These are phyloP conservation scores for Tylopilus subfusipes DNA, from an alignment of 768 basidiomycete species.

Conservation along the genomic window DNA sequence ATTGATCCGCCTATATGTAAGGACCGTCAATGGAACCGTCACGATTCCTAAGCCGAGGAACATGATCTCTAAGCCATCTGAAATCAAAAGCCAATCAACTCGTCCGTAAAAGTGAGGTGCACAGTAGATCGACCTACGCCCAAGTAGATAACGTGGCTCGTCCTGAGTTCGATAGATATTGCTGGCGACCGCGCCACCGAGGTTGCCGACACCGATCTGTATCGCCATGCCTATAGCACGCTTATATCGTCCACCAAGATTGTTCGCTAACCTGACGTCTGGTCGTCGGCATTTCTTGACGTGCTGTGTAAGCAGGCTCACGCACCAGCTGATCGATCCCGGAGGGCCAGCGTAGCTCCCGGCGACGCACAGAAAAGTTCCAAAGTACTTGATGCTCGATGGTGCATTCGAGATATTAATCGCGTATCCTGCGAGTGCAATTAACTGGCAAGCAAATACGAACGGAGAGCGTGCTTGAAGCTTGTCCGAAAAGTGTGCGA, in stretches of 20 bases:
- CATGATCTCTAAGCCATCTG: neutral
- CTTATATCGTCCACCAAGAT: neutral
- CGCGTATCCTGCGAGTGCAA: neutral
- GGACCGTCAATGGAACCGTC: neutral
- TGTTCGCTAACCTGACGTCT: neutral
- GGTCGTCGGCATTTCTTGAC: neutral
- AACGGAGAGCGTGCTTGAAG: slow-evolving; percentile 1
- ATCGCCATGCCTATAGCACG: neutral
- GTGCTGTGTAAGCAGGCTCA: neutral
- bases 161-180: neutral
- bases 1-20: neutral
- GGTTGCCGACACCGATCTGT: neutral
- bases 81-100: neutral
- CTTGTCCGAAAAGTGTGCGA: slow-evolving; percentile 1
- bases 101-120: neutral
- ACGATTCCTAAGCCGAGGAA: neutral
- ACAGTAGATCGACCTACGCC: neutral
- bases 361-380: neutral
- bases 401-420: slow-evolving; percentile 1
- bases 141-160: neutral
- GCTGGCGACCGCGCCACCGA: neutral
- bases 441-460: neutral
- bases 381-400: neutral
- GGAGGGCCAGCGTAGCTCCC: neutral
- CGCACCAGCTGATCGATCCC: slow-evolving; percentile 2